phyloP scores from a whole-genome alignment of 2,329 filamentous ascomycete genomes.

The Metarhizium rileyi region DNA sequence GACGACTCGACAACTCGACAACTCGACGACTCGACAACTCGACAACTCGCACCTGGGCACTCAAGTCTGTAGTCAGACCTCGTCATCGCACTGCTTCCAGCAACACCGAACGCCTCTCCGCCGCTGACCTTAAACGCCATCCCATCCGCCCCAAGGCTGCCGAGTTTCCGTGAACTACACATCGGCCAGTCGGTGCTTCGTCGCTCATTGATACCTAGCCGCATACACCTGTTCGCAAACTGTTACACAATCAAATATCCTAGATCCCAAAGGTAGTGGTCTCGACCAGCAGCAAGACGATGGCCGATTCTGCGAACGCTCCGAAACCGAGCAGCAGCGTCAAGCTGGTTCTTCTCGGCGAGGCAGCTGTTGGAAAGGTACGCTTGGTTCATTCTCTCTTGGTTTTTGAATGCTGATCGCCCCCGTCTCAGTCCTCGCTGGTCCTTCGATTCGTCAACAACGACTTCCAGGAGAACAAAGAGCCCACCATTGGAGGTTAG shows the following conservation, averaged over 20 bases:
- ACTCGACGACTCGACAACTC: too few relatives aligned
- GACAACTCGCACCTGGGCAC: too few relatives aligned
- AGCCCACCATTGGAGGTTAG: slow-evolving; percentile 94
- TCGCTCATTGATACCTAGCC: not conserved
- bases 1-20: too few relatives aligned
- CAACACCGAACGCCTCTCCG: not conserved
- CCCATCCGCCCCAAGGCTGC: not conserved
- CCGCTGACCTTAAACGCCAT: not conserved
- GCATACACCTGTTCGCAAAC: not conserved
- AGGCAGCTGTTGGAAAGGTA: slow-evolving; percentile 98
- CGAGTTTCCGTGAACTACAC: not conserved
- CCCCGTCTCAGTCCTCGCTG: slow-evolving; percentile 68
- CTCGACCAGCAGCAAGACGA: slow-evolving; percentile 11
- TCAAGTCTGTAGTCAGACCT: too few relatives aligned
- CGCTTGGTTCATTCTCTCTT: slow-evolving; percentile 8
- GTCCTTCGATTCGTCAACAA: slow-evolving; percentile 99
- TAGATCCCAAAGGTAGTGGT: not conserved
- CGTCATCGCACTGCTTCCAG: not conserved
- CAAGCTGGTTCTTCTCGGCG: slow-evolving; percentile 94
- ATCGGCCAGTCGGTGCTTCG: not conserved
- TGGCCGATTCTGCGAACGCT: slow-evolving; percentile 43
- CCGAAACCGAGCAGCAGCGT: slow-evolving; percentile 99
- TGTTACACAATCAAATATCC: not conserved
- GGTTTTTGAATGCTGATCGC: slow-evolving; percentile 12
- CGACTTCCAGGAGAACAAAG: slow-evolving; percentile 99